Base-by-base conservation (phyloP, 805 yeast species). In the Metschnikowia vanudenii region DNA sequence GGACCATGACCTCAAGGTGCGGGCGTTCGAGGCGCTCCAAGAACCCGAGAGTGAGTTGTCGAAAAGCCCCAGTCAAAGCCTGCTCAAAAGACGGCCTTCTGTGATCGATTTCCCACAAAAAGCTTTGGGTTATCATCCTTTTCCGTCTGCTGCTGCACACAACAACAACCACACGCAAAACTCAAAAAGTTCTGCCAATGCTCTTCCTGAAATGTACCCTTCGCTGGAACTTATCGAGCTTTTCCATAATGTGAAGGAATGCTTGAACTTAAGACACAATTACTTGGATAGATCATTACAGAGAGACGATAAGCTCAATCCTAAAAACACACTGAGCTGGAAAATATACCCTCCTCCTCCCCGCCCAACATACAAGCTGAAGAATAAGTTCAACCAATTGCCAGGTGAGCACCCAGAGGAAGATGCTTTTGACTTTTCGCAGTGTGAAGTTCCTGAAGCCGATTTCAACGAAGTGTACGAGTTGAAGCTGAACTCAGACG, bases 281-380 rank as follows among this genome's bases (percentile, higher is more conserved):
- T 94, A 92, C 63, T 85, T 86, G 65, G 58, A 66, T 2, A 54
- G 79, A 10, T 89, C 97, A 1, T 54, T 80, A 43, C 99, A 94
- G 68, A 43, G 51, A 4, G 71, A 80, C 45, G 85, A 84, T 37
- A 62, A 68, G 31, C 85, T 82, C 56, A 94, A 94, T 65, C 99
- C 99, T 1, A 90, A 92, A 62, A 92, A 95, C 65, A 60, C 57
- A 20, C 68, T 67, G 12, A 68, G 64, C 33, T 94, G 98, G 98
- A 62, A 62, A 13, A 82, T 94, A 41, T 92, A 91, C 62, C 99
- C 99, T 0, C 81, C 84, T 10, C 97, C 98, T 1, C 99, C 99
- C 12, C 82, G 82, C 54, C 97, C 99, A 3, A 82, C 92, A 17
- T 73, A 73, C 54, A 73, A 57, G 82, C 94, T 83, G 76, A 85